Percentiles rank a stretch among this genome's conserved stretches.
phyloP scores from a whole-genome alignment of 2,329 filamentous ascomycete species.

The Phialocephala subalpina region DNA sequence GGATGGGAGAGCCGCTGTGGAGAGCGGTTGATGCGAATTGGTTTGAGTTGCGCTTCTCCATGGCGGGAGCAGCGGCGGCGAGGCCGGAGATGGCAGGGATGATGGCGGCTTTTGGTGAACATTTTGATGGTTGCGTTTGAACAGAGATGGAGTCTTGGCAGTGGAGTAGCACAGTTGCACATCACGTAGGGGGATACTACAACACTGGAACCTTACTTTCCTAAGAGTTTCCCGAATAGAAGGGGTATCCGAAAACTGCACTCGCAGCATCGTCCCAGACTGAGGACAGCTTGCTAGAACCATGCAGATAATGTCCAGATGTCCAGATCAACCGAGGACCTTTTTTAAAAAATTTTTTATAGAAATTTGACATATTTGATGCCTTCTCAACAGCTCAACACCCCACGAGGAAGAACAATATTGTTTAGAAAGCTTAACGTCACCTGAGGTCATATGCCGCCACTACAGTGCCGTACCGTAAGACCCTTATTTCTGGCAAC shows the following conservation, averaged over 20 bases:
- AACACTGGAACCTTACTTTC: not conserved
- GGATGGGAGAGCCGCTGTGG: slow-evolving; percentile 15
- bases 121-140: slow-evolving; percentile 23
- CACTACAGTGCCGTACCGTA: not conserved
- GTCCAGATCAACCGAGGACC: not conserved
- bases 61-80: slow-evolving; percentile 25
- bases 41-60: slow-evolving; percentile 4
- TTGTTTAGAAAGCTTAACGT: not conserved
- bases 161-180: too few species aligned
- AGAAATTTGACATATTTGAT: not conserved
- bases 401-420: not conserved
- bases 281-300: not conserved
- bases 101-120: slow-evolving; percentile 30
- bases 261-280: not conserved
- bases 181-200: not conserved
- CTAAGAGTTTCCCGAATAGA: not conserved
- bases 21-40: slow-evolving; percentile 11
- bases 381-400: not conserved
- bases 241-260: not conserved
- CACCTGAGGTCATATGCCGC: slow-evolving; percentile 4
- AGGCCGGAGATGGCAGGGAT: slow-evolving; percentile 27
- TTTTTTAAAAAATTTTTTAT: too few species aligned
- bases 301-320: not conserved
- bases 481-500: not conserved
- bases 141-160: not conserved